Evolutionary conservation across 1,139 yeast genomes (phyloP).

Genomic region (Pichia sp.): DNA sequence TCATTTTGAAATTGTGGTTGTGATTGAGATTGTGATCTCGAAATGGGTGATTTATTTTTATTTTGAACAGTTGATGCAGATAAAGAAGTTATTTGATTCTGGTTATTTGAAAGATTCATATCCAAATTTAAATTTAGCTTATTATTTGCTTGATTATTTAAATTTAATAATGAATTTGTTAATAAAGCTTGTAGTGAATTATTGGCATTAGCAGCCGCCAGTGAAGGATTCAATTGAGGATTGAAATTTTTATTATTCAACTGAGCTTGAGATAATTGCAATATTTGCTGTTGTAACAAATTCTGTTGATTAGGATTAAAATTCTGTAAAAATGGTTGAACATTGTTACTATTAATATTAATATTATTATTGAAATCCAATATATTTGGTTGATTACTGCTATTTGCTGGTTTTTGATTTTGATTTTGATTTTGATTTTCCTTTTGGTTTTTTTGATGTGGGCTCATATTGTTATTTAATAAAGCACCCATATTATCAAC

Average conservation of each 20-base stretch:
- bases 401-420: neutral
- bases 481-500: neutral
- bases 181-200: neutral
- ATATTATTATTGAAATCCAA: slow-evolving; percentile 2
- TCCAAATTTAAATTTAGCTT: neutral
- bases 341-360: neutral
- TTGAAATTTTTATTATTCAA: slow-evolving; percentile 4
- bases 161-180: neutral
- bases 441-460: neutral
- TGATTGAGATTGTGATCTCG: neutral
- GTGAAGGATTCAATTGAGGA: slow-evolving; percentile 3
- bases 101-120: neutral
- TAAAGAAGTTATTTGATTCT: neutral
- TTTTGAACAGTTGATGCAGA: neutral
- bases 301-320: slow-evolving; percentile 6
- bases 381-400: neutral
- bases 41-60: neutral
- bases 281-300: slow-evolving; percentile 10
- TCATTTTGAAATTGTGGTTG: neutral
- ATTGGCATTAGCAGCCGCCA: neutral
- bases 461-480: neutral
- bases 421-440: neutral
- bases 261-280: slow-evolving; percentile 9
- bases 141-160: neutral
- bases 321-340: slow-evolving; percentile 4